Evolutionary conservation across 1,139 yeast species (phyloP).

Genomic region (Blastobotrys ciferrii): DNA sequence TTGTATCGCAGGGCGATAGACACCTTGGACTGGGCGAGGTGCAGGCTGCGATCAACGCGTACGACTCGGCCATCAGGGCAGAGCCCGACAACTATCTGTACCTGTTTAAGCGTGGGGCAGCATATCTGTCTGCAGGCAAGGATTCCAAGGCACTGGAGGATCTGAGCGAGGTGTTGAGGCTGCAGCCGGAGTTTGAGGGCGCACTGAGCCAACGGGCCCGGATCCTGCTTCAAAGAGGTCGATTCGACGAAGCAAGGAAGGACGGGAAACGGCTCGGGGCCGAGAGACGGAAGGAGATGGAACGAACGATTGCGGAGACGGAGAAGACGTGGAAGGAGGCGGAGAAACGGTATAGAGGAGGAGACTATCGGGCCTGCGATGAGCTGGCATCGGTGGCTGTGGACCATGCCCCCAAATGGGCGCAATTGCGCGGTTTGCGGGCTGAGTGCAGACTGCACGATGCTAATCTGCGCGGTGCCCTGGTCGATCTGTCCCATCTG

Average conservation of each 20-base stretch:
- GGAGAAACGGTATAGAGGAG: constrained; percentile 19
- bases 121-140: constrained; percentile 37
- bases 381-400: constrained; percentile 32
- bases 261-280: constrained; percentile 21
- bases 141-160: constrained; percentile 40
- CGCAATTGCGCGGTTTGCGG: constrained; percentile 30
- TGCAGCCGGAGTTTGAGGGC: constrained; percentile 37
- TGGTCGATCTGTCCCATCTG: constrained; percentile 35
- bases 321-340: constrained; percentile 17
- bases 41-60: constrained; percentile 58
- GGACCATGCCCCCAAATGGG: constrained; percentile 31
- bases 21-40: constrained; percentile 28
- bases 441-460: constrained; percentile 35
- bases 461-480: constrained; percentile 35
- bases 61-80: constrained; percentile 33
- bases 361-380: constrained; percentile 33
- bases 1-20: constrained; percentile 23
- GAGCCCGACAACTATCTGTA: constrained; percentile 36
- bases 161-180: constrained; percentile 34
- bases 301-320: constrained; percentile 11
- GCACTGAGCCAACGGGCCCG: constrained; percentile 39
- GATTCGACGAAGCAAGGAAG: constrained; percentile 31
- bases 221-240: constrained; percentile 36
- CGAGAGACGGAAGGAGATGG: constrained; percentile 6
- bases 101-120: constrained; percentile 41